A percentile compares a stretch with the other conserved stretches of the same genome.
phyloP scores from a whole-genome alignment of 2,329 filamentous ascomycete species.

The Epichloe gansuensis region DNA sequence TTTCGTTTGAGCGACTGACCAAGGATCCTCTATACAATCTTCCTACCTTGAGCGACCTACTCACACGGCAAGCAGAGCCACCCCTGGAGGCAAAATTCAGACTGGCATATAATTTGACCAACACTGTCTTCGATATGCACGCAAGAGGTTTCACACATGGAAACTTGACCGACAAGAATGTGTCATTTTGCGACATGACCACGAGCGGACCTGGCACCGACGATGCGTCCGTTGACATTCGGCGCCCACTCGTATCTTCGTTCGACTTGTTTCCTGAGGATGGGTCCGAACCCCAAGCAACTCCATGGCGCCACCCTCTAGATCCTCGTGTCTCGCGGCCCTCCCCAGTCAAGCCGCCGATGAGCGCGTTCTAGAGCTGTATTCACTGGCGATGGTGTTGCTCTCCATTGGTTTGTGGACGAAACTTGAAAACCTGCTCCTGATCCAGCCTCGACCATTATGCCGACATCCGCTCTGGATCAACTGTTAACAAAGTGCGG shows the following conservation, averaged over 20 bases:
- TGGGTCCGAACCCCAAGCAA: constrained; percentile 7
- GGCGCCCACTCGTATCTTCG: constrained; percentile 57
- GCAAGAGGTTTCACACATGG: constrained; percentile 57
- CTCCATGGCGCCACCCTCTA: constrained; percentile 47
- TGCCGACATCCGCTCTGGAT: constrained; percentile 49
- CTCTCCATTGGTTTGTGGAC: constrained; percentile 68
- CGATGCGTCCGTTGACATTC: constrained; percentile 45
- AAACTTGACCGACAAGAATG: constrained; percentile 53
- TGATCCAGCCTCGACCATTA: constrained; percentile 31
- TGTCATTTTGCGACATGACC: constrained; percentile 48
- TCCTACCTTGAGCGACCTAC: constrained; percentile 41
- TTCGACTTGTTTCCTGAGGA: constrained; percentile 55
- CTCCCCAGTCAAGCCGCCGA: constrained; percentile 38
- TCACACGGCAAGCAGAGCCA: constrained; percentile 44
- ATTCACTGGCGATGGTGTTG: constrained; percentile 60
- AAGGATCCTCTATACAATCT: constrained; percentile 38
- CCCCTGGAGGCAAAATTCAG: constrained; percentile 65
- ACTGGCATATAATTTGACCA: constrained; percentile 59
- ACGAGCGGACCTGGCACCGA: constrained; percentile 28
- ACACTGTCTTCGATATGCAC: constrained; percentile 64
- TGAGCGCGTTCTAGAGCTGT: constrained; percentile 53
- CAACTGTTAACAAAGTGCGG: constrained; percentile 58
- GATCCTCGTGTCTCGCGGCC: constrained; percentile 40
- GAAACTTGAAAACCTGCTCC: constrained; percentile 44
- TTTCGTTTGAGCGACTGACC: constrained; percentile 39